phyloP scores from a whole-genome alignment of 2,329 filamentous ascomycete species.

The Fusarium lyarnte region DNA sequence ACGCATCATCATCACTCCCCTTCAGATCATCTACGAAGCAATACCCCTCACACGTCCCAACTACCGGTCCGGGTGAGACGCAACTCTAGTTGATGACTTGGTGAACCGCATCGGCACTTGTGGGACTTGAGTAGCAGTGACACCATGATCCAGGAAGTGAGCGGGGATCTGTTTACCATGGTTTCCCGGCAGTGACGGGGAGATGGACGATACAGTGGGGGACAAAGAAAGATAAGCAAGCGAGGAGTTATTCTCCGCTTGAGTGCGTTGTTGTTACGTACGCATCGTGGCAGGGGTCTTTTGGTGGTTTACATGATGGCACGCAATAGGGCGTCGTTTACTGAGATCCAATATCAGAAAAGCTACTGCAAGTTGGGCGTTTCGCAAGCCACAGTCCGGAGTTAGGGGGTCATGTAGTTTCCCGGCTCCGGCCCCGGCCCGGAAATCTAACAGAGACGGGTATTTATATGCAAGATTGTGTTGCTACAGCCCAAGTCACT shows the following conservation, averaged over 20 bases:
- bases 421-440: conserved; percentile 7
- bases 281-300: conserved; percentile 1
- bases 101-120: conserved; percentile 21
- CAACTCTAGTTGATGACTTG: neutral
- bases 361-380: neutral
- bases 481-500: neutral
- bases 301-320: conserved; percentile 15
- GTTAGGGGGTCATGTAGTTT: neutral
- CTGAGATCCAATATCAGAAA: neutral
- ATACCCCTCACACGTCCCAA: neutral
- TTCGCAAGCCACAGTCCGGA: neutral
- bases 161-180: conserved; percentile 1
- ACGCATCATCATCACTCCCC: neutral
- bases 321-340: conserved; percentile 11
- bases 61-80: neutral
- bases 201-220: conserved; percentile 3
- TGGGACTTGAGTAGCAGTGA: neutral
- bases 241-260: conserved; percentile 20
- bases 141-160: neutral
- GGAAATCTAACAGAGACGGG: conserved; percentile 4
- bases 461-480: neutral
- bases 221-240: conserved; percentile 9
- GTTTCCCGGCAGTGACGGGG: conserved; percentile 21
- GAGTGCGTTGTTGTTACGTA: conserved; percentile 33
- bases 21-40: neutral